Conservation (phyloP, 257 asterid species). For the Eucommia ulmoides region DNA sequence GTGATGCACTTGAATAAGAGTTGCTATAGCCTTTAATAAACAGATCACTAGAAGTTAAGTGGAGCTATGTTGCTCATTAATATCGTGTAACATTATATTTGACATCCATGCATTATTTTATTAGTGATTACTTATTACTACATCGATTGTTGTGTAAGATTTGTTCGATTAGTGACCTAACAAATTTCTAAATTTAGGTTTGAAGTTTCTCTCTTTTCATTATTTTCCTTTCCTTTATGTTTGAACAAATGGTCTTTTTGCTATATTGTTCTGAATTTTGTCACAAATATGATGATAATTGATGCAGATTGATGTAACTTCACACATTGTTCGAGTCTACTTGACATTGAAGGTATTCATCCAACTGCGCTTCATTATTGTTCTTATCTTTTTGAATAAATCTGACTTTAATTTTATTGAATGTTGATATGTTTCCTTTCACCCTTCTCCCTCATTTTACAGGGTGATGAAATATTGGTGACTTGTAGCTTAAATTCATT, state of each 20-base stretch:
- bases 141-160: not conserved
- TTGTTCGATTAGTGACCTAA: not conserved
- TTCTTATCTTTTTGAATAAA: not conserved
- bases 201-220: too few relatives aligned
- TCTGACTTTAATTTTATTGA: not conserved
- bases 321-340: constrained; percentile 86
- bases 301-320: constrained; percentile 85
- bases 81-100: not conserved
- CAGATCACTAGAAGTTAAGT: too few relatives aligned
- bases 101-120: not conserved
- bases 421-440: not conserved
- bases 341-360: constrained; percentile 66
- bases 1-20: too few relatives aligned
- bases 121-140: not conserved
- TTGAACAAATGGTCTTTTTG: constrained; percentile 3
- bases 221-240: too few relatives aligned
- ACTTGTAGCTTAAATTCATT: not conserved
- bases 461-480: not conserved
- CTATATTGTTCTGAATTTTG: not conserved
- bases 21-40: too few relatives aligned
- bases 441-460: not conserved
- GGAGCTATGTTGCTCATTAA: not conserved
- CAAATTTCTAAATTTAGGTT: not conserved
- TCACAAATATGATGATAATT: constrained; percentile 1
- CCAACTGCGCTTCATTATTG: not conserved